These are phyloP conservation scores for Euphorbia schlechtendalii DNA, from an alignment of 441 rosid genomes.

Conservation along the genomic window DNA sequence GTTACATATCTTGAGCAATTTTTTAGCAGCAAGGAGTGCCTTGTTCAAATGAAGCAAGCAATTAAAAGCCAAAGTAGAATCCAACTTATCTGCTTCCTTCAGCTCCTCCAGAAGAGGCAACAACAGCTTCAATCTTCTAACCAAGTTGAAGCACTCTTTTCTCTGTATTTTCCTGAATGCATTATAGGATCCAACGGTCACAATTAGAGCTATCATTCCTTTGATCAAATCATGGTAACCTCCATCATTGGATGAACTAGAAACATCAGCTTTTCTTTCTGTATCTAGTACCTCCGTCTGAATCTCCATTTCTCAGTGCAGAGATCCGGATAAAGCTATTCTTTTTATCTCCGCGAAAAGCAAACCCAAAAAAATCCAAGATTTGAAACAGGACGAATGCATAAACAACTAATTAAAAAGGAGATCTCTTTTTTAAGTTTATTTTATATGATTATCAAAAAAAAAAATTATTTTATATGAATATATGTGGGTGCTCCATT, in stretches of 20 bases:
- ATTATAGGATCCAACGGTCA: constrained; percentile 31
- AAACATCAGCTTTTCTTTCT: constrained; percentile 2
- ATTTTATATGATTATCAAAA: too few relatives aligned
- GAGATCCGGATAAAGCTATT: neutral
- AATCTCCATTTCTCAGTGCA: neutral
- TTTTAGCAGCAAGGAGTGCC: constrained; percentile 38
- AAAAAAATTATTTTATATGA: neutral
- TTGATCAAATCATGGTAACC: constrained; percentile 13
- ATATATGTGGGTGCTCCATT: neutral
- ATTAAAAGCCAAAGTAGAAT: constrained; percentile 16
- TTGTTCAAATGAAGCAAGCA: constrained; percentile 33
- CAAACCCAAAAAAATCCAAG: neutral
- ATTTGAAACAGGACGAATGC: neutral
- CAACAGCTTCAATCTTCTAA: constrained; percentile 51
- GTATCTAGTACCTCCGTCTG: neutral
- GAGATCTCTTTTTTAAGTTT: too few relatives aligned
- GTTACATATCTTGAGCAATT: constrained; percentile 53
- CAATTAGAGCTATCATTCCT: constrained; percentile 37
- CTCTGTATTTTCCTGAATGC: constrained; percentile 41
- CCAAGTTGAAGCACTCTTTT: constrained; percentile 51
- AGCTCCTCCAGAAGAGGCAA: constrained; percentile 52
- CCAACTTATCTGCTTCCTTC: constrained; percentile 23
- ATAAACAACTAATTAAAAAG: too few relatives aligned
- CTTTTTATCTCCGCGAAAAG: too few relatives aligned
- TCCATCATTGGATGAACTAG: constrained; percentile 24